These are phyloP conservation scores for Plenodomus biglobosus DNA, from an alignment of 2,329 filamentous ascomycete genomes.

Conservation along the genomic window DNA sequence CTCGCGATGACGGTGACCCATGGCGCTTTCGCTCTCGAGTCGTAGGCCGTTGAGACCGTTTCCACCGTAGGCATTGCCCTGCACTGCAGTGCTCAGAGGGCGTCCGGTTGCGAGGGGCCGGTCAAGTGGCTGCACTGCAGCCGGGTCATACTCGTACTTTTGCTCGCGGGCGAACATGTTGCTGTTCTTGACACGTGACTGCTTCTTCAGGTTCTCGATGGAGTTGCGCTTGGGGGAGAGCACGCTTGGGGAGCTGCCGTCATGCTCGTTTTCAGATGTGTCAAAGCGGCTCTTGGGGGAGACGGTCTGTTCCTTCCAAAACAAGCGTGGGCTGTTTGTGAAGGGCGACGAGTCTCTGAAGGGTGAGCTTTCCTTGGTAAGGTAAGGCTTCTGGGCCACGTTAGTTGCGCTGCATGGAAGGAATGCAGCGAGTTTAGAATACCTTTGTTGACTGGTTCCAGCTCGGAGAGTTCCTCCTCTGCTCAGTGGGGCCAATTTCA, in stretches of 20 bases:
- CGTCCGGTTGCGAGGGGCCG: conserved; percentile 70
- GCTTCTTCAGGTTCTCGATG: conserved; percentile 92
- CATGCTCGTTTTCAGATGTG: conserved; percentile 64
- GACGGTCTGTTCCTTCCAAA: conserved; percentile 78
- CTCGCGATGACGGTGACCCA: conserved; percentile 51
- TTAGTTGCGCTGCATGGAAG: conserved; percentile 23
- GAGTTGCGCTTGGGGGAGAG: conserved; percentile 79
- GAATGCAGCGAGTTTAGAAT: conserved; percentile 22
- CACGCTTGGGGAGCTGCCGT: conserved; percentile 59
- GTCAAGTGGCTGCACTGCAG: conserved; percentile 74
- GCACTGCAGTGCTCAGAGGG: conserved; percentile 61
- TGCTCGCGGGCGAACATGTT: conserved; percentile 93
- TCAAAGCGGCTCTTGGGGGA: conserved; percentile 63
- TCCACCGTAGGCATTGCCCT: conserved; percentile 69
- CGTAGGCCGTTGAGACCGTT: conserved; percentile 54
- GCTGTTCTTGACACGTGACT: conserved; percentile 96
- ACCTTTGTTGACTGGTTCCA: conserved; percentile 78
- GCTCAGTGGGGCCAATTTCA: conserved; percentile 84
- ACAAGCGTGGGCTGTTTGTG: conserved; percentile 75
- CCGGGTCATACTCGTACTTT: conserved; percentile 88
- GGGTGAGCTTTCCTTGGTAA: conserved; percentile 74
- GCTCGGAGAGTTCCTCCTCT: conserved; percentile 87
- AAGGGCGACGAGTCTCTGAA: conserved; percentile 77
- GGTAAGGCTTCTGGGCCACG: conserved; percentile 62
- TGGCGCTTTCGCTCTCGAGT: conserved; percentile 28